A percentile compares a stretch with the other conserved stretches of the same genome.
These are phyloP conservation scores for Aspergillus intermedius DNA, from an alignment of 2,329 filamentous ascomycete genomes.

Conservation along the genomic window DNA sequence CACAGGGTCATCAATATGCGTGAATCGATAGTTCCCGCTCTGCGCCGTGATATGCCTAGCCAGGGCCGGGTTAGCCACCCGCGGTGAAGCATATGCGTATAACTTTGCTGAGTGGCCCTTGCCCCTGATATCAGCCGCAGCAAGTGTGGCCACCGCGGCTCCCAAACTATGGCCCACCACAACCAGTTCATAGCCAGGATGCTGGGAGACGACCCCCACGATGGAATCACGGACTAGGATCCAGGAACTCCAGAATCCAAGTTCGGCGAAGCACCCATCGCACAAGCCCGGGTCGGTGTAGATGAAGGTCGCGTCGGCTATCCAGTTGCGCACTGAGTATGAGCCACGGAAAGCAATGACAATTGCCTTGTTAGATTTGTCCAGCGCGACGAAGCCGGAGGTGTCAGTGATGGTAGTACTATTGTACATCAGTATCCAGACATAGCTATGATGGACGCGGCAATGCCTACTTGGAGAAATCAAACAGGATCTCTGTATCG, in stretches of 20 bases:
- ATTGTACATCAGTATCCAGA: background rate
- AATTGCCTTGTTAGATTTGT: conserved; percentile 37
- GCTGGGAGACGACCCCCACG: conserved; percentile 11
- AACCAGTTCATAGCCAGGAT: conserved; percentile 35
- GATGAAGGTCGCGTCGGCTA: conserved; percentile 20
- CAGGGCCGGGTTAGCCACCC: conserved; percentile 55
- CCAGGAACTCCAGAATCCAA: conserved; percentile 46
- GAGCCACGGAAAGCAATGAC: conserved; percentile 34
- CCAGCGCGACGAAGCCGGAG: conserved; percentile 44
- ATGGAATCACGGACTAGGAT: conserved; percentile 27
- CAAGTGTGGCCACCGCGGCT: conserved; percentile 57
- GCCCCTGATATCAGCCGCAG: conserved; percentile 50
- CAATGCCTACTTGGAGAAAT: conserved; percentile 41
- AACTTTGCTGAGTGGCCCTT: conserved; percentile 46
- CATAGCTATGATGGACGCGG: conserved; percentile 6
- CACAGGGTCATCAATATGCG: conserved; percentile 61
- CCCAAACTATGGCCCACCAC: conserved; percentile 62
- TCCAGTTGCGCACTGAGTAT: conserved; percentile 26
- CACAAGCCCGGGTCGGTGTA: conserved; percentile 35
- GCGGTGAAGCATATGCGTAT: conserved; percentile 63
- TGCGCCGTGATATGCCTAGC: conserved; percentile 50
- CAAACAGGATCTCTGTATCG: conserved; percentile 29
- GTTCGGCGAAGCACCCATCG: conserved; percentile 34
- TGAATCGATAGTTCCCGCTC: conserved; percentile 55
- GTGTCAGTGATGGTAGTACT: conserved; percentile 30